A percentile compares a stretch with the other conserved stretches of the same genome.
These are phyloP conservation scores for Alternaria triticina DNA, from an alignment of 2,329 filamentous ascomycete species.

Conservation along the genomic window DNA sequence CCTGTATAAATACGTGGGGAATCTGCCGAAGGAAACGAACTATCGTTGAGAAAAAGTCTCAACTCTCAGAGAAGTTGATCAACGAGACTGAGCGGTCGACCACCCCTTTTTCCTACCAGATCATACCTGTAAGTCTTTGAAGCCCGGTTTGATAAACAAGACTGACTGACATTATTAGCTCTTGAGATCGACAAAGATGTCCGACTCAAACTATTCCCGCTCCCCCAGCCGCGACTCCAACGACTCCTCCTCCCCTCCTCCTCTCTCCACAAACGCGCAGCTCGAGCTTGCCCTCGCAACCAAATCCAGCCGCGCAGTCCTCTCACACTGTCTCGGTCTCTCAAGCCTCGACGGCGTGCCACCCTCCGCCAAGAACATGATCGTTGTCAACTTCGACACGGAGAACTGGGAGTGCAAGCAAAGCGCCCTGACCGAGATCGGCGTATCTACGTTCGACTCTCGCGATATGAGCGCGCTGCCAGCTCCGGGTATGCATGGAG, in stretches of 20 bases:
- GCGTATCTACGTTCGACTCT: constrained; percentile 16
- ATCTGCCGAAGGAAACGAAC: neutral
- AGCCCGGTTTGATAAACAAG: neutral
- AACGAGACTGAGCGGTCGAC: neutral
- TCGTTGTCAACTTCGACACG: constrained; percentile 17
- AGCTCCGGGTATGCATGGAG: constrained; percentile 9
- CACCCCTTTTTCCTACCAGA: neutral
- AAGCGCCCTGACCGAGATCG: constrained; percentile 18
- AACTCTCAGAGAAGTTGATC: neutral
- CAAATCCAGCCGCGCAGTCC: neutral
- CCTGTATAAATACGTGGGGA: neutral
- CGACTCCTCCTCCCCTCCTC: neutral
- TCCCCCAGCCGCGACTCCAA: neutral
- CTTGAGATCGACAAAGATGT: neutral
- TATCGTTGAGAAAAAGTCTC: neutral
- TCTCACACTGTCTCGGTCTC: constrained; percentile 6
- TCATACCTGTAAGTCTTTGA: neutral
- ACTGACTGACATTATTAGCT: neutral
- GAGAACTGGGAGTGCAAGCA: constrained; percentile 15
- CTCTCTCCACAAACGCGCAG: neutral
- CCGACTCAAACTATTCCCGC: neutral
- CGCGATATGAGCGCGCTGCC: constrained; percentile 6
- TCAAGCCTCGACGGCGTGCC: neutral
- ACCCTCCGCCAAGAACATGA: neutral
- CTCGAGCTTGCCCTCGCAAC: neutral